Base-by-base conservation (phyloP, 768 basidiomycete genomes). In the Agrocybe praecox region DNA sequence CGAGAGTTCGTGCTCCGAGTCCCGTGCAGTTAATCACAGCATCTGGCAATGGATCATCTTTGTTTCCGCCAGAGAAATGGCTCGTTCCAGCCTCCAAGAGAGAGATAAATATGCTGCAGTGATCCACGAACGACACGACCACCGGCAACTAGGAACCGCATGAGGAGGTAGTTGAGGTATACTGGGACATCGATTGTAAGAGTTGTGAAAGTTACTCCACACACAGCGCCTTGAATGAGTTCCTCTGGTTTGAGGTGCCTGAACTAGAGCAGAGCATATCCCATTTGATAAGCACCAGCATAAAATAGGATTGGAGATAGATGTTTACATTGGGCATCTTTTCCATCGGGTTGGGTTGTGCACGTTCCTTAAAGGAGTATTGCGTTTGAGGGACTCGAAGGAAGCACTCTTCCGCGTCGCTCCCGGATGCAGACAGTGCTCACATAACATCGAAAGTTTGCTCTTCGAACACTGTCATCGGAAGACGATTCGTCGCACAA, bases 371-470 rank as follows among this genome's bases (percentile, higher is more conserved):
- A n/a, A 64, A 64, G 59, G 77, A 83, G 62, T 82, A 87, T 63
- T 91, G 86, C 0, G 77, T 80, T 56, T 91, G 84, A 0, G 71
- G 71, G 12, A 88, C 63, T 22, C 89, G 82, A 42, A 90, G 67
- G 75, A 92, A 90, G 59, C 84, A 86, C 9, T 78, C 70, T 48
- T 90, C 84, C 0, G 81, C 78, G 6, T 73, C 70, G 18, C 76
- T 73, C 2, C 80, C 82, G 0, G 83, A 82, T 9, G 74, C 79
- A 2, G 90, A 91, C 58, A 92, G 72, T 42, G 78, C 71, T 87
- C 87, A 90, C 83, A 93, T 85, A 6, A 70, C 77, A 22, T 82
- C 69, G 68, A 93, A 92, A 0, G 90, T 92, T 56, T 85, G 86
- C 53, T 80, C 72, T 65, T 92, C 89, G 60, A 91, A 75, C 12